Evolutionary conservation across 768 basidiomycete species (phyloP).

Genomic region (Leccinum variicolor): DNA sequence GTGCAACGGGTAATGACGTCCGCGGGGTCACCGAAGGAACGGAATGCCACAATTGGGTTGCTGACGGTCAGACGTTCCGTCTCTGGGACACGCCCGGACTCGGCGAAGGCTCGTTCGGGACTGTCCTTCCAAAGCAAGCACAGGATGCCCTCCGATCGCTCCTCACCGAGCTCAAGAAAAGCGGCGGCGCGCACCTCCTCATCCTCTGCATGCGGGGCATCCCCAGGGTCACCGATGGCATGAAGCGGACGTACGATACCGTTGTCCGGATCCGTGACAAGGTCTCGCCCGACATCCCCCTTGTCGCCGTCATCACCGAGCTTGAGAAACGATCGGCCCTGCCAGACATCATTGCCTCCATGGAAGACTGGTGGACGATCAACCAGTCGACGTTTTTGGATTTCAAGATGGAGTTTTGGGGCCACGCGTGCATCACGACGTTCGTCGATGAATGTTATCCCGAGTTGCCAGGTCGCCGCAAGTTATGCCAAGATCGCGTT

Average conservation of each 20-base stretch:
- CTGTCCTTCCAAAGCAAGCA: slow-evolving; percentile 5
- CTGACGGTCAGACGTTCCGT: slow-evolving; percentile 20
- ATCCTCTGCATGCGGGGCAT: neutral
- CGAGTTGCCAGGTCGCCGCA: neutral
- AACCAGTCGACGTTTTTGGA: neutral
- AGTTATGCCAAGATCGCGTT: neutral
- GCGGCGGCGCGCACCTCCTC: slow-evolving; percentile 13
- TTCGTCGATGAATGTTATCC: neutral
- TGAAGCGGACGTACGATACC: neutral
- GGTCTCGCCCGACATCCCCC: neutral
- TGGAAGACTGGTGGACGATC: neutral
- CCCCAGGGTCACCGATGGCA: neutral
- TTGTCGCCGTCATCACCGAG: neutral
- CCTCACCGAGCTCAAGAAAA: slow-evolving; percentile 16
- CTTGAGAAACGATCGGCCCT: neutral
- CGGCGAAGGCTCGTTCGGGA: slow-evolving; percentile 10
- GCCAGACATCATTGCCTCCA: neutral
- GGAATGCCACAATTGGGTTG: slow-evolving; percentile 18
- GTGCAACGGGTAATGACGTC: neutral
- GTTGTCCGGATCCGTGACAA: neutral
- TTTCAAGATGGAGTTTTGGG: neutral
- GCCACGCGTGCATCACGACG: neutral
- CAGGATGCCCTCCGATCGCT: slow-evolving; percentile 15
- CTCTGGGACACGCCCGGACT: slow-evolving; percentile 26
- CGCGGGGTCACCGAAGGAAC: slow-evolving; percentile 10